A percentile compares a stretch with the other conserved stretches of the same genome.
Evolutionary conservation across 2,329 filamentous ascomycete species (phyloP).

Genomic region (Ophiostoma sp.): DNA sequence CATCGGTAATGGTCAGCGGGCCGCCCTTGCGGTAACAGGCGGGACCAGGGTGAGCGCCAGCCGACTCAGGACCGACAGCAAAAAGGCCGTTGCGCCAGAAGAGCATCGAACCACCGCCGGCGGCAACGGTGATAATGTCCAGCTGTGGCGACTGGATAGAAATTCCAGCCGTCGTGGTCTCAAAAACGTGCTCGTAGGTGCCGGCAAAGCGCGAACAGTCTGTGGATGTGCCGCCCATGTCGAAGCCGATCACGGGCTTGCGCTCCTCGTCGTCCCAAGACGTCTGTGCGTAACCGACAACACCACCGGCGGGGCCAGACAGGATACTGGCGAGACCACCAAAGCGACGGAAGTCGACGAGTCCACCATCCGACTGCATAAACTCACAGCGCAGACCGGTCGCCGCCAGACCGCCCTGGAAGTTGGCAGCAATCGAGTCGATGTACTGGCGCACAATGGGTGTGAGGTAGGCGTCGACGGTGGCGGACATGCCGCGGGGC

Average conservation of each 20-base stretch:
- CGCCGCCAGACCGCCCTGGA: constrained; percentile 56
- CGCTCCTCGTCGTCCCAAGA: constrained; percentile 62
- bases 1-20: constrained; percentile 49
- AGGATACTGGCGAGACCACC: constrained; percentile 51
- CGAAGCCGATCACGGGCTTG: constrained; percentile 66
- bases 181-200: constrained; percentile 62
- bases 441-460: constrained; percentile 68
- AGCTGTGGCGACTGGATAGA: constrained; percentile 86
- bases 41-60: constrained; percentile 60
- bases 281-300: constrained; percentile 68
- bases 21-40: constrained; percentile 60
- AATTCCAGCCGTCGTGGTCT: constrained; percentile 67
- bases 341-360: constrained; percentile 27
- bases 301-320: constrained; percentile 64
- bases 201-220: constrained; percentile 35
- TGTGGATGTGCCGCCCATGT: constrained; percentile 44
- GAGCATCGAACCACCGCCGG: constrained; percentile 58
- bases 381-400: constrained; percentile 58
- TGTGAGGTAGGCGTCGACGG: constrained; percentile 69
- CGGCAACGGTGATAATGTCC: constrained; percentile 91
- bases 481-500: constrained; percentile 62
- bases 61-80: constrained; percentile 78
- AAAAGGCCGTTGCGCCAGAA: constrained; percentile 80
- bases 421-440: constrained; percentile 59
- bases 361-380: constrained; percentile 60